Evolutionary conservation across 139 green algal genomes (phyloP).

Genomic region (Volvox reticuliferus): DNA sequence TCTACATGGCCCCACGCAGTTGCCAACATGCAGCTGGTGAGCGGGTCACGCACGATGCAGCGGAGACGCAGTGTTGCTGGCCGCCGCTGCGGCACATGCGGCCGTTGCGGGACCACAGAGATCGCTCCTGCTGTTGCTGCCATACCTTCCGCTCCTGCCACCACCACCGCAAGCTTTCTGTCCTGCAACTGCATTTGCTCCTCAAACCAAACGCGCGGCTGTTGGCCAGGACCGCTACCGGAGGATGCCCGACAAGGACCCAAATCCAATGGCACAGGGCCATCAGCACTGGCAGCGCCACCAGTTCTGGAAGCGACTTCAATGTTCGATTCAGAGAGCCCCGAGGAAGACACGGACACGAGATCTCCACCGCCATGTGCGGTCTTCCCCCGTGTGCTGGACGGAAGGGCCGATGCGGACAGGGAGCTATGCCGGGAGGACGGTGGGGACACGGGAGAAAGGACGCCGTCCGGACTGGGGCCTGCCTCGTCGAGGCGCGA

Average conservation of each 20-base stretch:
- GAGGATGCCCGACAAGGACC: no score
- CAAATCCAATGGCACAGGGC: no score
- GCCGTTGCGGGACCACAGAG: background rate
- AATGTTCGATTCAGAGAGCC: no score
- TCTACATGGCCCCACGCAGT: slow-evolving; percentile 32
- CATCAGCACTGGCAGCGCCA: no score
- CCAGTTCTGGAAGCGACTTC: no score
- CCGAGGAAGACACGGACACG: no score
- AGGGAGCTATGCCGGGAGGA: slow-evolving; percentile 8
- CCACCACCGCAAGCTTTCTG: background rate
- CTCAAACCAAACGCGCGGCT: no score
- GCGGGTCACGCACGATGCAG: slow-evolving; percentile 39
- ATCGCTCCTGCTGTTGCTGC: no score
- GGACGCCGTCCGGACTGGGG: slow-evolving; percentile 14
- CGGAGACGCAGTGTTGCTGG: slow-evolving; percentile 36
- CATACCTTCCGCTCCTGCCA: no score
- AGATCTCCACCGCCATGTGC: no score
- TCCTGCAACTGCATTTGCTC: no score
- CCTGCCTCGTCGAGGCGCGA: background rate
- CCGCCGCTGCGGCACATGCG: background rate
- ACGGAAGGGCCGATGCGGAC: background rate
- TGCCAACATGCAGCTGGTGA: slow-evolving; percentile 9
- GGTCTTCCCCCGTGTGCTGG: background rate
- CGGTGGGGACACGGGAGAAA: slow-evolving; percentile 2
- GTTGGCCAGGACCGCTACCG: no score